Conservation (phyloP, 345 rosid genomes). For the Bretschneidera sinensis region DNA sequence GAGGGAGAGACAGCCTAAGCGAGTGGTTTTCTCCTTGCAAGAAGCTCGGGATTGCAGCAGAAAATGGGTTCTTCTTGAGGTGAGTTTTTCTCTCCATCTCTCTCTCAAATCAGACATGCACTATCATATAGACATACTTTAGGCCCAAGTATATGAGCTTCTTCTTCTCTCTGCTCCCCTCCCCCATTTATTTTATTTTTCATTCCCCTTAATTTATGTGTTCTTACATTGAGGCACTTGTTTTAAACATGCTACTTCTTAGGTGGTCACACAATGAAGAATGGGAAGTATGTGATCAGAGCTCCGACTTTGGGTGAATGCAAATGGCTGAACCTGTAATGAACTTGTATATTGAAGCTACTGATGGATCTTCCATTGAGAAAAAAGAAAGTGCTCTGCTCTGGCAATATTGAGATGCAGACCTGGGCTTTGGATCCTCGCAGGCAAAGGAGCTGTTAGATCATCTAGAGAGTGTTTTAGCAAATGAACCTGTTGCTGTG, state of each 20-base stretch:
- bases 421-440: conserved; percentile 45
- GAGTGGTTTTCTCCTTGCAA: conserved; percentile 34
- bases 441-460: conserved; percentile 67
- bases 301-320: conserved; percentile 50
- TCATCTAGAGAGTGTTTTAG: conserved; percentile 54
- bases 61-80: conserved; percentile 42
- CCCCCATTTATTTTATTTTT: too few relatives aligned
- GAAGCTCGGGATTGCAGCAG: too few relatives aligned
- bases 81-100: too few relatives aligned
- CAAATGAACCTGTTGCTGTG: conserved; percentile 57
- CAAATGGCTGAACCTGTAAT: too few relatives aligned
- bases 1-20: conserved; percentile 28
- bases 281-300: conserved; percentile 37
- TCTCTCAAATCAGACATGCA: too few relatives aligned
- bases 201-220: too few relatives aligned
- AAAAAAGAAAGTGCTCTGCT: conserved; percentile 55
- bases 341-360: conserved; percentile 50
- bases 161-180: too few relatives aligned
- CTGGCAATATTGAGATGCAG: conserved; percentile 57
- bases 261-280: conserved; percentile 34
- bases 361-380: conserved; percentile 58
- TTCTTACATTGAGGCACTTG: too few relatives aligned
- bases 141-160: too few relatives aligned
- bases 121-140: too few relatives aligned
- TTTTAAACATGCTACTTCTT: too few relatives aligned